phyloP scores from a whole-genome alignment of 176 grass and related monocot genomes.

The Carex pumila region DNA sequence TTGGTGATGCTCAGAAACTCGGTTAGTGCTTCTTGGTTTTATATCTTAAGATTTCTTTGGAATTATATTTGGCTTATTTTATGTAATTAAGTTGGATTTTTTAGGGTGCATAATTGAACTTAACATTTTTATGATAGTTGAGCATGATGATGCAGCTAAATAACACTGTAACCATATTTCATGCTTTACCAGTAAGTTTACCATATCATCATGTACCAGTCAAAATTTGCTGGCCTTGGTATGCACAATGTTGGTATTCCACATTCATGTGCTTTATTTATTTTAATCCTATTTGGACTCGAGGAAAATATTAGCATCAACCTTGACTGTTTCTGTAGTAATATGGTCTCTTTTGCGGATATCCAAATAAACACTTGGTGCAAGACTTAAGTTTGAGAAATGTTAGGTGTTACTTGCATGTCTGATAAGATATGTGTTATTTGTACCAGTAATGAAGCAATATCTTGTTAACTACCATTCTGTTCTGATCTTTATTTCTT shows the following conservation, averaged over 20 bases:
- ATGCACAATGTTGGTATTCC: neutral
- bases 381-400: neutral
- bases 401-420: neutral
- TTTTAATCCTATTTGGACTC: neutral
- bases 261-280: neutral
- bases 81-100: neutral
- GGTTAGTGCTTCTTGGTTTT: conserved; percentile 28
- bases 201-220: neutral
- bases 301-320: neutral
- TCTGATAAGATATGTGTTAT: neutral
- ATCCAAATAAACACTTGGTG: neutral
- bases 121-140: neutral
- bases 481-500: neutral
- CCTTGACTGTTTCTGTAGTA: neutral
- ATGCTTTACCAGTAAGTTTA: neutral
- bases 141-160: neutral
- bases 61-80: neutral
- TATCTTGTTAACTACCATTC: neutral
- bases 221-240: neutral
- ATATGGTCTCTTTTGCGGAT: neutral
- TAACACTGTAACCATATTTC: neutral
- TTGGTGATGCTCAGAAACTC: conserved; percentile 93
- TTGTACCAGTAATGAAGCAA: neutral
- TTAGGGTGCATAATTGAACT: neutral
- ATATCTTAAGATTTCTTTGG: neutral